A percentile compares a stretch with the other conserved stretches of the same genome.
These are phyloP conservation scores for Syzygium malaccense DNA, from an alignment of 441 rosid genomes.

Conservation along the genomic window DNA sequence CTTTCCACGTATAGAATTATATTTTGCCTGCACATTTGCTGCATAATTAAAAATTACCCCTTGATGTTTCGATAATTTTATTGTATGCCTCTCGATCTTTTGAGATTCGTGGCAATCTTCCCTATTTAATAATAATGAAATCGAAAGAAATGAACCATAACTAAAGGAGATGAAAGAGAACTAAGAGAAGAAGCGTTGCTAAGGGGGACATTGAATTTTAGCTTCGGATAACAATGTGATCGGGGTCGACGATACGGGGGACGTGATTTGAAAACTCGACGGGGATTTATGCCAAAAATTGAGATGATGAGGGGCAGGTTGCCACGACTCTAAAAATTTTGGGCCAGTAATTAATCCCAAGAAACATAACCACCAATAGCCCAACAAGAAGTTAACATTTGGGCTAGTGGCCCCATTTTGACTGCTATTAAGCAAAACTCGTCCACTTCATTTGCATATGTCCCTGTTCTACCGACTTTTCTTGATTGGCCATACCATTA, in stretches of 20 bases:
- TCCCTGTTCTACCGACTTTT: neutral
- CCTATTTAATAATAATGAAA: neutral
- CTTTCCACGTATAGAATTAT: neutral
- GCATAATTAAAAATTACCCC: neutral
- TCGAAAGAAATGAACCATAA: neutral
- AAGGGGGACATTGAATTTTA: neutral
- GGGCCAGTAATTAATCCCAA: neutral
- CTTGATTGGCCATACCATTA: neutral
- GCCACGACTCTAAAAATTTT: neutral
- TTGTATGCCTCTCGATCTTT: neutral
- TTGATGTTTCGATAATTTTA: too few species aligned
- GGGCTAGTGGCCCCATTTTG: neutral
- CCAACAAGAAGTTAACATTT: neutral
- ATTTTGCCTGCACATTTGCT: neutral
- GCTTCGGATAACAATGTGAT: neutral
- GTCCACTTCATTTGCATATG: neutral
- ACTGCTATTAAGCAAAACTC: neutral
- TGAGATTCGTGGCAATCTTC: neutral
- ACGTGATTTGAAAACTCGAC: neutral
- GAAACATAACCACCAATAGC: neutral
- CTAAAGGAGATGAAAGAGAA: neutral
- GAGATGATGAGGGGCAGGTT: neutral
- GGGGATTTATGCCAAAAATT: neutral
- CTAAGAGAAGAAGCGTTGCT: neutral
- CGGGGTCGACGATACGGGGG: neutral